These are phyloP conservation scores for Metschnikowia arizonensis DNA, from an alignment of 805 yeast species.

Conservation along the genomic window DNA sequence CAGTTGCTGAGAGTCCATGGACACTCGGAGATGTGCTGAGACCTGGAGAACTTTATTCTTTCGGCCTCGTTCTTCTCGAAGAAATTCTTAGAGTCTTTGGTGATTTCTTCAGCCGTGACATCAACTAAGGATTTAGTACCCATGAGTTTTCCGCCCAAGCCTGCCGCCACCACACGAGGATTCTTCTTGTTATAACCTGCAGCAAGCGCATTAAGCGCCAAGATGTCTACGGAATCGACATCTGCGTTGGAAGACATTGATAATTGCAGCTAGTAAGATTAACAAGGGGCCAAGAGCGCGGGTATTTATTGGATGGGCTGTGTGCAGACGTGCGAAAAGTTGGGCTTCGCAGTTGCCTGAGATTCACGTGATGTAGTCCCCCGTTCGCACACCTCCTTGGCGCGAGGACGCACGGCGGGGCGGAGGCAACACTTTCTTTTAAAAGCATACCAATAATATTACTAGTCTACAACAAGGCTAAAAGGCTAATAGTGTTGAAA, in stretches of 20 bases:
- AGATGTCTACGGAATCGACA: slow-evolving; percentile 50
- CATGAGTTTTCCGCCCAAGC: slow-evolving; percentile 71
- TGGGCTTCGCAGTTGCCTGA: slow-evolving; percentile 6
- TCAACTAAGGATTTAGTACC: slow-evolving; percentile 71
- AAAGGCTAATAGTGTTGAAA: no score
- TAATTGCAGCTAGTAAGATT: not conserved
- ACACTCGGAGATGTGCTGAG: slow-evolving; percentile 65
- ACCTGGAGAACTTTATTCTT: slow-evolving; percentile 36
- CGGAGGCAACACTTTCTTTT: not conserved
- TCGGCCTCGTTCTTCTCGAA: slow-evolving; percentile 38
- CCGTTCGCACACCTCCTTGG: no score
- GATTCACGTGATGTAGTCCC: not conserved
- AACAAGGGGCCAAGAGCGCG: not conserved
- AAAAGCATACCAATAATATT: no score
- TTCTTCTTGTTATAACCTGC: slow-evolving; percentile 73
- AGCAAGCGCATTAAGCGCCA: slow-evolving; percentile 71
- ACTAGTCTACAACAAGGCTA: no score
- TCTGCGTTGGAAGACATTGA: slow-evolving; percentile 14
- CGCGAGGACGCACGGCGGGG: not conserved
- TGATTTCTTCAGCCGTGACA: slow-evolving; percentile 61
- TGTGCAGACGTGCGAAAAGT: slow-evolving; percentile 9
- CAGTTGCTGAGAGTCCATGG: slow-evolving; percentile 75
- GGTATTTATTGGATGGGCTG: not conserved
- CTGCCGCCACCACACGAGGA: slow-evolving; percentile 74
- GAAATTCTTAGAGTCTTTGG: slow-evolving; percentile 43